Evolutionary conservation across 2,329 filamentous ascomycete species (phyloP).

Genomic region (Aspergillaceae sp.): DNA sequence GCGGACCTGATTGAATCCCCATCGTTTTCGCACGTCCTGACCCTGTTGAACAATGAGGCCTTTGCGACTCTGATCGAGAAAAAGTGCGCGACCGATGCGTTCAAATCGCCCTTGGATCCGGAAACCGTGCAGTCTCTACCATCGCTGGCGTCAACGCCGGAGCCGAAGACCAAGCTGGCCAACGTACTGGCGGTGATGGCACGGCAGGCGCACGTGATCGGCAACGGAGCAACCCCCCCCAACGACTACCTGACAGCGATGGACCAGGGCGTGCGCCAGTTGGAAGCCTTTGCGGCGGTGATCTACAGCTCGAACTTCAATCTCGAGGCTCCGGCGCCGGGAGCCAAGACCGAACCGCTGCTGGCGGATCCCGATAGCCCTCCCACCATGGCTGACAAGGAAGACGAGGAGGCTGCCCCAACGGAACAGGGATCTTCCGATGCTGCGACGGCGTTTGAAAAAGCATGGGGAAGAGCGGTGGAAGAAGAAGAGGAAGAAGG

Average conservation of each 20-base stretch:
- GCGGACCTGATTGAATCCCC: conserved; percentile 93
- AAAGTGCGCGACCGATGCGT: conserved; percentile 71
- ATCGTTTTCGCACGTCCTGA: conserved; percentile 76
- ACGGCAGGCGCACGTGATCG: conserved; percentile 82
- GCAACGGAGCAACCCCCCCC: conserved; percentile 51
- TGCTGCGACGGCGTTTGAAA: conserved; percentile 24
- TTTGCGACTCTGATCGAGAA: conserved; percentile 77
- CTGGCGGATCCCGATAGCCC: conserved; percentile 7
- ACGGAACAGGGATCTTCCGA: conserved; percentile 1
- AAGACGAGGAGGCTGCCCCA: conserved; percentile 13
- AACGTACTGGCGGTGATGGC: conserved; percentile 85
- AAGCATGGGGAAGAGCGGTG: conserved; percentile 31
- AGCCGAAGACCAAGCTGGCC: conserved; percentile 63
- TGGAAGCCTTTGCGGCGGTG: conserved; percentile 42
- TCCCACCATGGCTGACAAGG: conserved; percentile 12
- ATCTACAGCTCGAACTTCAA: conserved; percentile 43
- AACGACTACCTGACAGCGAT: conserved; percentile 39
- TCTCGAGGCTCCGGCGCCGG: conserved; percentile 21
- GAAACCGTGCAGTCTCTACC: conserved; percentile 34
- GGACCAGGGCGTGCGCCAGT: conserved; percentile 39
- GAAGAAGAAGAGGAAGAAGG: conserved; percentile 10
- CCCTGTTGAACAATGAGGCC: conserved; percentile 73
- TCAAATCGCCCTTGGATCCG: conserved; percentile 46
- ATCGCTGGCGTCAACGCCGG: conserved; percentile 31
- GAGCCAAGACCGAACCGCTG: conserved; percentile 3